Evolutionary conservation across 164 flowering plant species (phyloP), one percentile per base, ranked within the genome.

Genomic region (Berberis thunbergii): DNA sequence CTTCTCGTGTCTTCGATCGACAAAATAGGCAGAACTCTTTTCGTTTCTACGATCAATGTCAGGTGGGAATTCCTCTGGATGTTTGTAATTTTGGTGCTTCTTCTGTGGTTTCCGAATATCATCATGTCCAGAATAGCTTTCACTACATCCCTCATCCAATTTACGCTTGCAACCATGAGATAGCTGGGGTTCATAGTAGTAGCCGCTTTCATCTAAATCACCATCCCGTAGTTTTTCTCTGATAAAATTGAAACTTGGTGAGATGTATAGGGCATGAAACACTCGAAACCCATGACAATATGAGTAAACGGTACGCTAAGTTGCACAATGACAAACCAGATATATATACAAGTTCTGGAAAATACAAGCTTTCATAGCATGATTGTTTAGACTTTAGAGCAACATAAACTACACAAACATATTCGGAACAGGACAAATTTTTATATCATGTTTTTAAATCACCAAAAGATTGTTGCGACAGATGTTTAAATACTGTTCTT

Each of bases 61-160:
- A 59, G 8, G 49, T 49, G 54, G 41, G 68, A 72, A 84, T 49
- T 74, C 73, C 57, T 74, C 74, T 3, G 61, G 45, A 62, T 60
- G 64, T 46, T 64, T 62, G 40, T 61, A 67, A 55, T 26, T 71
- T 40, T 43, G 62, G 57, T 59, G 67, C 67, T 73, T 73, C 67
- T 65, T 72, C 2, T 61, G 68, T 45, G 75, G 67, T 66, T 68
- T 76, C 66, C 56, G 74, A 39, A 49, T 54, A 61, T 66, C 70
- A 65, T 68, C 70, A 38, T 76, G 78, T 13, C 66, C 77, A 45
- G 84, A 83, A 69, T 70, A 66, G 61, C 71, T 78, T 54, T 7
- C 45, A 65, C 58, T 62, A 46, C 54, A 58, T 64, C 75, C 87
- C 66, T 52, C 69, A 8, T 60, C 67, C 13, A 60, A 62, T 50